Conservation (phyloP, 371 early-diverging fungal genomes). For the Mortierella sp. region DNA sequence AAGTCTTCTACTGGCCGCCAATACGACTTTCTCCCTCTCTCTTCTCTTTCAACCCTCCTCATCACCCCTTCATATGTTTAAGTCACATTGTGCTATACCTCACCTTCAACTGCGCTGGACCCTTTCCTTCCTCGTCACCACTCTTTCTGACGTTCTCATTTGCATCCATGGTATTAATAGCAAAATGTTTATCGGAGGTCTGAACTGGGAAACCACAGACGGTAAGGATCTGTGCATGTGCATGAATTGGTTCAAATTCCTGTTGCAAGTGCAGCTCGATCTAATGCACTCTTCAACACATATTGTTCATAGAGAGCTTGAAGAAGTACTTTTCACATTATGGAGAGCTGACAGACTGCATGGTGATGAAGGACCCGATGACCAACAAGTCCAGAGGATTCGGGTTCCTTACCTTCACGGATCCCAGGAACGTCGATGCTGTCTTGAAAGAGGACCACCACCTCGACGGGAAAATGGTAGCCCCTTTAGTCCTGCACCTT, state of each 20-base stretch:
- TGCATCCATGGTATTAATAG: constrained; percentile 54
- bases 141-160: not conserved
- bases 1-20: constrained; percentile 30
- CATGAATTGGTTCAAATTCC: not conserved
- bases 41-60: not conserved
- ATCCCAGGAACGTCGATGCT: constrained; percentile 74
- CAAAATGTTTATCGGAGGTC: constrained; percentile 94
- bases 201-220: constrained; percentile 94
- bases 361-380: constrained; percentile 87
- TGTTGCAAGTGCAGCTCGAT: no score
- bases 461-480: constrained; percentile 88
- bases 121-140: not conserved
- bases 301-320: constrained; percentile 69
- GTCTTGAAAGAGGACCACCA: constrained; percentile 82
- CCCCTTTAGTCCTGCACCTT: not conserved
- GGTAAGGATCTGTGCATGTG: constrained; percentile 63
- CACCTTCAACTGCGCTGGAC: not conserved
- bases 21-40: constrained; percentile 31
- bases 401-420: constrained; percentile 90
- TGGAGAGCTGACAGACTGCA: constrained; percentile 79
- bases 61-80: not conserved
- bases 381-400: constrained; percentile 90
- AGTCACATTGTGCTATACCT: constrained; percentile 12
- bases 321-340: constrained; percentile 82
- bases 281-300: not conserved